These are phyloP conservation scores for Xanthoparmelia taractica DNA, from an alignment of 495 filamentous ascomycete genomes.

Conservation along the genomic window DNA sequence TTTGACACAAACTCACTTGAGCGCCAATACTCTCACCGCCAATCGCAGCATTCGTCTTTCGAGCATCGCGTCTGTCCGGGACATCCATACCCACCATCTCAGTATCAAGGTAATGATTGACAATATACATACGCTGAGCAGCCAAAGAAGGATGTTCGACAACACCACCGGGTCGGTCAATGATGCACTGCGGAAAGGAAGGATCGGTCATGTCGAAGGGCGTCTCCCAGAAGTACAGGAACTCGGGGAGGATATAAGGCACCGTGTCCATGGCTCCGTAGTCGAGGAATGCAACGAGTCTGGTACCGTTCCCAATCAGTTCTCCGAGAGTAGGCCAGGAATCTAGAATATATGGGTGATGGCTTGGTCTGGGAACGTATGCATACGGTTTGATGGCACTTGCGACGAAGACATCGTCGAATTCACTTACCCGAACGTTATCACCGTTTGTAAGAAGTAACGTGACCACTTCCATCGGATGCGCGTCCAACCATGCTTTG, in stretches of 20 bases:
- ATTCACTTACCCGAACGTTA: constrained; percentile 38
- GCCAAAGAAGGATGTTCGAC: constrained; percentile 26
- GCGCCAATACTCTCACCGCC: constrained; percentile 49
- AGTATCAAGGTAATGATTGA: constrained; percentile 42
- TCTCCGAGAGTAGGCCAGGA: constrained; percentile 57
- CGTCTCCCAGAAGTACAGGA: constrained; percentile 64
- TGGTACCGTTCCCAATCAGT: constrained; percentile 52
- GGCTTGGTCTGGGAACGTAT: constrained; percentile 38
- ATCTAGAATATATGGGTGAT: constrained; percentile 28
- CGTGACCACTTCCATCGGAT: constrained; percentile 62
- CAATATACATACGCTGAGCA: constrained; percentile 46
- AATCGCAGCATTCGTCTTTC: constrained; percentile 48
- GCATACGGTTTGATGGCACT: constrained; percentile 52
- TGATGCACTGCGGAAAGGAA: constrained; percentile 44
- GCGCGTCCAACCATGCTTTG: constrained; percentile 54
- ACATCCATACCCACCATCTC: constrained; percentile 44
- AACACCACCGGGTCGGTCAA: constrained; percentile 47
- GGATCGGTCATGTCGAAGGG: constrained; percentile 51
- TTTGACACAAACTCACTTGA: constrained; percentile 46
- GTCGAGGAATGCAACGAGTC: constrained; percentile 57
- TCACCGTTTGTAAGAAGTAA: constrained; percentile 62
- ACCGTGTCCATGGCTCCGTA: constrained; percentile 43
- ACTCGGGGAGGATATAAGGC: constrained; percentile 61
- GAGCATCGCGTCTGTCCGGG: constrained; percentile 48
- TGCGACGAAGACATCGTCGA: constrained; percentile 46